Base-by-base conservation (phyloP, 352 stramenopile species). In the Pythium brachiatum region DNA sequence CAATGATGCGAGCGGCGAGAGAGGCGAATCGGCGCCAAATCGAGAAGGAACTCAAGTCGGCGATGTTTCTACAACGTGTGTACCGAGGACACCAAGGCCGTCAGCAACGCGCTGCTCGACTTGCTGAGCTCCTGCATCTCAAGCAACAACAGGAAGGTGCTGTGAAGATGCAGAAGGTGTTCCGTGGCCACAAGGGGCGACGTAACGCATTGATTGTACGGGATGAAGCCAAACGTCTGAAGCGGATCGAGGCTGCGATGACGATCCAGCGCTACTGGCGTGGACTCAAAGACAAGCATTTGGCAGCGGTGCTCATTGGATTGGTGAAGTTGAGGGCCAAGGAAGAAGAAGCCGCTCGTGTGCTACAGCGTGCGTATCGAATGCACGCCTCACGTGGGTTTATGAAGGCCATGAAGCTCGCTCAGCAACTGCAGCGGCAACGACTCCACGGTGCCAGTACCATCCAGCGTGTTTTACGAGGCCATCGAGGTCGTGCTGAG, bases 261-360 rank as follows among this genome's bases (percentile, higher is more conserved):
- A 90, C 79, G 13, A 92, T 94, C 53, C 86, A 95, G 62, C 73
- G 82, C 2, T 74, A 89, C 55, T 95, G 86, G 86, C 71, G 81
- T 25, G 84, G 86, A 0, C 61, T 91, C 60, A 78, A 84, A 1
- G 79, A 92, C 46, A 92, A 91, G 34, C 86, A 95, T 46, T 62
- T 93, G 32, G 70, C 79, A 2, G 77, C 83, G 1, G 81, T 95
- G 41, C 62, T 94, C 2, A 67, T 91, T 9, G 85, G 83, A 2
- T 70, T 92, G 13, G 65, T 92, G 36, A 84, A 92, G 44, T 65
- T 94, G 3, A 79, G 81, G 3, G 77, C 62, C 7, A 51, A 74
- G 31, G 86, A 95, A 50, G 70, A 86, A 23, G 62, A 75, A 7
- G 86, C 86, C 7, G 83, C 83, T 1, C 59, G 72, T n/a, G 62